Percentiles rank a stretch among this genome's conserved stretches.
Evolutionary conservation across 163 green algal species (phyloP).

Genomic region (Prototheca stagnorum): DNA sequence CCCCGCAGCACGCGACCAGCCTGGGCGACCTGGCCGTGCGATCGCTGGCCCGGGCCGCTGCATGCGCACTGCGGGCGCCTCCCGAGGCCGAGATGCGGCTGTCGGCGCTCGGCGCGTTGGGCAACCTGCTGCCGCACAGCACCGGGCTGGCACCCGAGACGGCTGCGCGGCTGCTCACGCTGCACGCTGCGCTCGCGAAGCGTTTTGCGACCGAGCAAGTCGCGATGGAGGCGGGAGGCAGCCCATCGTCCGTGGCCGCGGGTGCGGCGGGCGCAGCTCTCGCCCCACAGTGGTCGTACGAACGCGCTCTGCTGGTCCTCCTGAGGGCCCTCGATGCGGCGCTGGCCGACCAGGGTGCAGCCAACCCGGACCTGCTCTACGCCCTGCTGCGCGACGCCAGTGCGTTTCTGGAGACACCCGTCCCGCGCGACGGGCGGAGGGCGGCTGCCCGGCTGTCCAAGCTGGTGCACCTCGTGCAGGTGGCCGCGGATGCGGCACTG

Average conservation of each 20-base stretch:
- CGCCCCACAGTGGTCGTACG: no score
- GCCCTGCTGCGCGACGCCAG: conserved; percentile 60
- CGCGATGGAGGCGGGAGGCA: no score
- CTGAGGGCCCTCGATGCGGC: conserved; percentile 52
- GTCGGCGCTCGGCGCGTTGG: conserved; percentile 67
- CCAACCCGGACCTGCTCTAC: conserved; percentile 72
- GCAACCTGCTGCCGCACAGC: conserved; percentile 58
- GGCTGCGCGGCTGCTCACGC: conserved; percentile 40
- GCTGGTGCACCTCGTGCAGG: no score
- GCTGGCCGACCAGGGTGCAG: neutral
- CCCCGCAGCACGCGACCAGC: no score
- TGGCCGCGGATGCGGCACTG: no score
- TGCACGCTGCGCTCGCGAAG: conserved; percentile 29
- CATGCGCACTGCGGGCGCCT: conserved; percentile 35
- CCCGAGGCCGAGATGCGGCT: conserved; percentile 69
- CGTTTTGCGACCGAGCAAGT: no score
- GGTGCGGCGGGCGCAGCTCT: neutral
- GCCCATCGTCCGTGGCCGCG: no score
- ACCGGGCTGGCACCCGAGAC: conserved; percentile 32
- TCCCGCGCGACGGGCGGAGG: no score
- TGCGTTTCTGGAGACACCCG: no score
- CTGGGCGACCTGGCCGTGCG: conserved; percentile 55
- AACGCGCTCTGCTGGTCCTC: conserved; percentile 41
- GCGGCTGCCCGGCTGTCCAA: no score
- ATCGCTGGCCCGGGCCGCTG: conserved; percentile 53